phyloP scores from a whole-genome alignment of 176 grass and related monocot genomes.

The Panicum miliaceum region DNA sequence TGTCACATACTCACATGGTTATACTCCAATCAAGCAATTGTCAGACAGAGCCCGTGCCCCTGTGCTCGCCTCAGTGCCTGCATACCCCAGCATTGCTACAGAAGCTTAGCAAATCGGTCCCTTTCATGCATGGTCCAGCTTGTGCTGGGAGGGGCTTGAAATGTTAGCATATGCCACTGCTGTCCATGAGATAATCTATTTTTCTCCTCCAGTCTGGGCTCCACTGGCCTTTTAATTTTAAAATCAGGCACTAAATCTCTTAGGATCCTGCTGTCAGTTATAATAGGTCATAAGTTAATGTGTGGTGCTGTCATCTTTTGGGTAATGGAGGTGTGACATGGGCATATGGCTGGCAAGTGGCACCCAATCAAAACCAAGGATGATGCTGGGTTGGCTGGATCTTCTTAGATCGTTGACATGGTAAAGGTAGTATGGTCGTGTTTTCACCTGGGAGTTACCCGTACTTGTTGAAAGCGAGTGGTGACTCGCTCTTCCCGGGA shows the following conservation, averaged over 20 bases:
- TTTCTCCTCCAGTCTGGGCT: not conserved
- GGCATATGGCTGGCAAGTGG: constrained; percentile 7
- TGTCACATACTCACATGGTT: constrained; percentile 12
- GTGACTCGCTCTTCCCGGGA: not conserved
- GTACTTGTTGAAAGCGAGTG: not conserved
- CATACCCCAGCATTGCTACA: constrained; percentile 9
- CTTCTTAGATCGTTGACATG: not conserved
- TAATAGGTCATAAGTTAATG: constrained; percentile 15
- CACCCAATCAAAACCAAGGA: not conserved
- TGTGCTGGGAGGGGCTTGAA: not conserved
- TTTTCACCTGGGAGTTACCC: not conserved
- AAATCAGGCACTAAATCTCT: constrained; percentile 1
- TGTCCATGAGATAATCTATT: not conserved
- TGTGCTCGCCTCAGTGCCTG: not conserved
- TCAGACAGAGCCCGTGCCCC: not conserved
- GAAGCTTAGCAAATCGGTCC: constrained; percentile 6
- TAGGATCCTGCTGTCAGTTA: not conserved
- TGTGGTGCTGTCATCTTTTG: constrained; percentile 26
- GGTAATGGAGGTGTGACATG: constrained; percentile 7
- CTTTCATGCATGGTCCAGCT: constrained; percentile 5
- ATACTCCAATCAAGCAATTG: not conserved
- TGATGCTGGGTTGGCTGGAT: constrained; percentile 12
- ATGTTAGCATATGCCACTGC: not conserved
- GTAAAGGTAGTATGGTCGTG: not conserved
- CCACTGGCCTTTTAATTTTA: not conserved